A percentile compares a stretch with the other conserved stretches of the same genome.
Evolutionary conservation across 2,329 filamentous ascomycete species (phyloP).

Genomic region (Fusarium concolor): DNA sequence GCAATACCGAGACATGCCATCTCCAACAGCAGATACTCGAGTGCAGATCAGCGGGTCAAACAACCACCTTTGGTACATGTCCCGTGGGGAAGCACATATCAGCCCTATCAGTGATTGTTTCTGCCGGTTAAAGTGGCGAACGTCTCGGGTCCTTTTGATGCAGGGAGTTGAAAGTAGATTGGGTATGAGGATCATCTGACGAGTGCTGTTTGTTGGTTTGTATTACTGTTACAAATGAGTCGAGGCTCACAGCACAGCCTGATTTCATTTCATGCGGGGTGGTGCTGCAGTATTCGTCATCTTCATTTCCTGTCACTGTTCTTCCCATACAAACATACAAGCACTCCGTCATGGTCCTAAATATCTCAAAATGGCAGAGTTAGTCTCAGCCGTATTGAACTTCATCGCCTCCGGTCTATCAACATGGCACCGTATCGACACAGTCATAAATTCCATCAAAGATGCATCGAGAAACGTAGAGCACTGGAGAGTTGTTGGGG

Average conservation of each 20-base stretch:
- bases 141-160: neutral
- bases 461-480: neutral
- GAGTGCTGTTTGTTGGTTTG: neutral
- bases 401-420: constrained; percentile 6
- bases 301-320: neutral
- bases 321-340: neutral
- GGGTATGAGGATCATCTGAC: constrained; percentile 3
- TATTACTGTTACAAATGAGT: neutral
- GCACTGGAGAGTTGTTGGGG: constrained; percentile 10
- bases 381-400: constrained; percentile 13
- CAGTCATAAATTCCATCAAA: constrained; percentile 4
- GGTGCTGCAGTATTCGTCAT: neutral
- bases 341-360: constrained; percentile 7
- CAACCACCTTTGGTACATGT: neutral
- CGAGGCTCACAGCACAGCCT: constrained; percentile 8
- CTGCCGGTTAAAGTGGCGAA: neutral
- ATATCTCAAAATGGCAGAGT: constrained; percentile 25
- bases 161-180: neutral
- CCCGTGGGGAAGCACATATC: constrained; percentile 13
- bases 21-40: constrained; percentile 1
- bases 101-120: constrained; percentile 4
- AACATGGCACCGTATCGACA: constrained; percentile 11
- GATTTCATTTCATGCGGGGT: constrained; percentile 5
- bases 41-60: neutral
- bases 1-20: neutral